These are phyloP conservation scores for Stephania japonica DNA, from an alignment of 164 flowering plant genomes.

Conservation along the genomic window DNA sequence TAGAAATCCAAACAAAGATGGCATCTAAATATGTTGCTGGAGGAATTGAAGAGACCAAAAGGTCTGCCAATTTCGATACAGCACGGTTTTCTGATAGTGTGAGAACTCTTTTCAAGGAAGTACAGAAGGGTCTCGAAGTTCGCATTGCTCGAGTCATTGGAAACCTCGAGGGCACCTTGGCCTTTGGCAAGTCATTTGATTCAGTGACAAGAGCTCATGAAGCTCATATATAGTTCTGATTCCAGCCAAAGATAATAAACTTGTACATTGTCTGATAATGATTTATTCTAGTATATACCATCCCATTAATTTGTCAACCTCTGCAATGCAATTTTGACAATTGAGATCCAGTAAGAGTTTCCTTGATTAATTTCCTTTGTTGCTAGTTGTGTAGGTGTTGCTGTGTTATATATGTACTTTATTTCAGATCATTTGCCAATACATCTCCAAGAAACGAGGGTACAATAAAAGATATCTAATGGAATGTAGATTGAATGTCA, in stretches of 20 bases:
- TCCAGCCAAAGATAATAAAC: neutral
- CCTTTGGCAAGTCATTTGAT: conserved; percentile 63
- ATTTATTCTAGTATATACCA: too few species aligned
- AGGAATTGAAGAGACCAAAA: conserved; percentile 27
- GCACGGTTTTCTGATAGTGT: conserved; percentile 53
- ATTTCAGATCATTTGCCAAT: too few species aligned
- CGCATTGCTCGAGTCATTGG: conserved; percentile 75
- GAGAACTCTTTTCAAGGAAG: conserved; percentile 53
- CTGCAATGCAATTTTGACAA: too few species aligned
- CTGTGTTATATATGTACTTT: too few species aligned
- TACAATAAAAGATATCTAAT: too few species aligned
- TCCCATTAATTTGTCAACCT: too few species aligned
- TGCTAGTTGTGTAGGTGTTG: too few species aligned
- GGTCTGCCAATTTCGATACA: conserved; percentile 44
- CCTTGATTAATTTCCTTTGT: too few species aligned
- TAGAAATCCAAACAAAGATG: conserved; percentile 65
- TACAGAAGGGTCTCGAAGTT: conserved; percentile 83
- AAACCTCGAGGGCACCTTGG: conserved; percentile 78
- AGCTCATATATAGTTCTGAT: neutral
- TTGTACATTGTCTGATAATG: neutral
- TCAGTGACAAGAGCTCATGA: conserved; percentile 16
- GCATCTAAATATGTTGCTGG: conserved; percentile 37
- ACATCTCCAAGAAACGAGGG: too few species aligned
- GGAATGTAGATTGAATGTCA: too few species aligned
- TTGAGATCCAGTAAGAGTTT: too few species aligned